Base-by-base conservation (phyloP, 2,329 filamentous ascomycete genomes). In the Biscogniauxia mediterranea region DNA sequence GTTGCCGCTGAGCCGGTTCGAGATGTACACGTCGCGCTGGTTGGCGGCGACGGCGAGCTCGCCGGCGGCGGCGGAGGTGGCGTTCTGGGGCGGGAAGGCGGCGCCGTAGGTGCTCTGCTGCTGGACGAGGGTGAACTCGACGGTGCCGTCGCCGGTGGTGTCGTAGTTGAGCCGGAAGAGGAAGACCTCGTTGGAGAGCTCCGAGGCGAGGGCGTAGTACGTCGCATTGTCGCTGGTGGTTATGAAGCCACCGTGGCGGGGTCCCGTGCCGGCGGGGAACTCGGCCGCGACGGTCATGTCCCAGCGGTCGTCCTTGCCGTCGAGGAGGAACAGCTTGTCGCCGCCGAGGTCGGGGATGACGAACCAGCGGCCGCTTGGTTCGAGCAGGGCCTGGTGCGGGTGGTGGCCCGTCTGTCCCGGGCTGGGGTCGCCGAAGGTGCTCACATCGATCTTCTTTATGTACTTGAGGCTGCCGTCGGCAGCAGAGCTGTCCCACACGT, bases 241-340 rank as follows among this genome's bases (percentile, higher is more conserved):
- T 70, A 78, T 78, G 73, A 82, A 84, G 65, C 76, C 76, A 55
- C 80, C 81, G 67, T 84, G 82, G 19, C 82, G 81, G 3, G 82
- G 82, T 0, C 82, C 82, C 49, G 77, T 78, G 60, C 78, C 79
- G 11, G 73, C 66, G 11, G 75, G 73, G 59, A 80, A 71, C 5
- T 65, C 54, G 49, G 77, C 68, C 51, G 66, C 70, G 67, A 71
- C 75, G 38, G 70, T 71, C 51, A 82, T 67, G 6, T 72, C 69
- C 66, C 73, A 83, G 17, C 70, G 68, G 57, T 80, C 77, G 62
- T 76, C 71, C 63, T 74, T 66, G 58, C 76, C 72, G 73, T 83
- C 79, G 42, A 84, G 70, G 58, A 84, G 66, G 42, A 81, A 65
- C 38, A 84, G 66, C n/a, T 72, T 69, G 71, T 84, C 80, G 32